Evolutionary conservation across 331 rosid species (phyloP), one percentile per base, ranked within the genome.

Genomic region (Quercus phellos): DNA sequence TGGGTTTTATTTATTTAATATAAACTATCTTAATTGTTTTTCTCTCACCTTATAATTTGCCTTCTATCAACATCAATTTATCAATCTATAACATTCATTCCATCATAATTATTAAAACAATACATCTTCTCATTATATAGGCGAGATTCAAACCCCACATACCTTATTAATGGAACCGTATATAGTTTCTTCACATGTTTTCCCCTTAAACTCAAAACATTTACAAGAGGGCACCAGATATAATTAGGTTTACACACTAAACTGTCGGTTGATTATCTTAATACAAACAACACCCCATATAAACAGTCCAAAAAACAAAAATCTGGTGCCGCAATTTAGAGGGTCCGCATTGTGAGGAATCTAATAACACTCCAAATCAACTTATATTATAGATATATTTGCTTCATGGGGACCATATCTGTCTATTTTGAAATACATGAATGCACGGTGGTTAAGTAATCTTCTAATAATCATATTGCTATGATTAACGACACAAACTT

Each of bases 161-260:
- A 0, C 46, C 46, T 38, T 2, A 38, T 38, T 8, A 0, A 8
- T 1, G 3, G 46, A 38, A 8, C 0, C 0, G 0, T 38, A 38
- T 38, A 38, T 8, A 38, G 53, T 46, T 46, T 10, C 16, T 46
- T 46, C 53, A 11, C 53, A 46, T 2, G 1, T 46, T 46, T 46
- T 0, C 53, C 16, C 53, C 16, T 46, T 46, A 10, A 46, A 46
- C 53, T 46, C 53, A 46, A 46, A 46, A 46, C 16, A 0, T 46
- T 46, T 46, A 46, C 2, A 46, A 46, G 12, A 46, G 17, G 16
- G 53, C 53, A 46, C 53, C 17, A 10, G 4, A 46, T 46, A 46
- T 46, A 46, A 46, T 46, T 12, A 46, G 53, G 53, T 12, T 46
- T 46, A 46, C 53, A 46, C 4, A 46, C 12, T 38, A 38, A 38